Percentiles rank a stretch among this genome's conserved stretches.
phyloP scores from a whole-genome alignment of 345 rosid genomes.

The Ceriops tagal region DNA sequence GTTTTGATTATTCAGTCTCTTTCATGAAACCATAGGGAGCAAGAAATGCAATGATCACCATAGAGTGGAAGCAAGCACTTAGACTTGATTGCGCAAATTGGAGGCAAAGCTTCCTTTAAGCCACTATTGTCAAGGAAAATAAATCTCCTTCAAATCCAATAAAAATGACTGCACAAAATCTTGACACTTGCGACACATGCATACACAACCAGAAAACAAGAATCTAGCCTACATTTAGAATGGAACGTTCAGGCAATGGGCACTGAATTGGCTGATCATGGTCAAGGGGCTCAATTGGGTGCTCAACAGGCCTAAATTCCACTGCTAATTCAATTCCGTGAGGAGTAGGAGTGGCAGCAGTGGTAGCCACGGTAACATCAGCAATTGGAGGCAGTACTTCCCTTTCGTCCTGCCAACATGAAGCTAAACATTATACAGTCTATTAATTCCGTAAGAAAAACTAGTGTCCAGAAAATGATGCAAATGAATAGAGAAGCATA shows the following conservation, averaged over 20 bases:
- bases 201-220: background rate
- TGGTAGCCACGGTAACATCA: slow-evolving; percentile 32
- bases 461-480: background rate
- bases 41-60: too few relatives aligned
- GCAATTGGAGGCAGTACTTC: slow-evolving; percentile 59
- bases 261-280: slow-evolving; percentile 78
- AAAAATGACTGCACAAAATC: background rate
- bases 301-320: slow-evolving; percentile 93
- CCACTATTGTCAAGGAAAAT: background rate
- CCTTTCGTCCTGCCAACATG: slow-evolving; percentile 53
- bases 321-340: slow-evolving; percentile 88
- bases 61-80: too few relatives aligned
- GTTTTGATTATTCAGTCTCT: too few relatives aligned
- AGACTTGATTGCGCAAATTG: too few relatives aligned
- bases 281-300: slow-evolving; percentile 80
- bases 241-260: slow-evolving; percentile 87
- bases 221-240: slow-evolving; percentile 62
- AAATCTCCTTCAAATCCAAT: background rate
- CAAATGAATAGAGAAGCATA: background rate
- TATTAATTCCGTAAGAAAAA: background rate
- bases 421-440: slow-evolving; percentile 11
- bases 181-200: background rate
- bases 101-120: too few relatives aligned
- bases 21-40: too few relatives aligned
- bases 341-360: slow-evolving; percentile 42